Evolutionary conservation across 768 basidiomycete genomes (phyloP), one percentile per base, ranked within the genome.

Genomic region (Amanita jacksonii): DNA sequence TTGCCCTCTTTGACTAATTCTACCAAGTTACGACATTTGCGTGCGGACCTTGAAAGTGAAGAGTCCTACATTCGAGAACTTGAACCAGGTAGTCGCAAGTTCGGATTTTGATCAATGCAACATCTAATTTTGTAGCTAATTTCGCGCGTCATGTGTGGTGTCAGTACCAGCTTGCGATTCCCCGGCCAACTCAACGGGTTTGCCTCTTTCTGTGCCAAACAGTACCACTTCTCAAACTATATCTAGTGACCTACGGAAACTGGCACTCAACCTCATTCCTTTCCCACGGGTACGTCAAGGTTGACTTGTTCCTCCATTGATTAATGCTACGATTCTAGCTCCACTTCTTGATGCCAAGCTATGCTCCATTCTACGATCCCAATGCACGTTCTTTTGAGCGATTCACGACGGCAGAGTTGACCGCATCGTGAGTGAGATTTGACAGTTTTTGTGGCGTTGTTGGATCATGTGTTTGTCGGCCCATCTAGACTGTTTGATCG

Each of bases 321-420:
- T n/a, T n/a, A n/a, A n/a, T n/a, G n/a, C 3, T 10, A 28, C 9
- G 16, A 10, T 24, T 46, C 18, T 55, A 94, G 82, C 75, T 98
- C 41, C 94, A 99, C 61, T 99, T 97, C 77, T 76, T 99, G 54
- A 86, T 90, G 70, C 89, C 90, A 38, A 92, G 89, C 51, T 96
- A 91, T 59, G 91, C 90, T 0, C 96, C 96, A 0, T 79, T 98
- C 53, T 79, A 74, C 50, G 76, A 89, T 51, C 70, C 77, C 2
- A 77, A 76, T 43, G 69, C 79, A 0, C 67, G 66, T 38, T 63
- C 74, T 2, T 92, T 75, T 64, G 70, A 81, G 51, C 69, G 70
- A 19, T 62, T 71, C 34, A 76, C 76, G 5, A 69, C 86, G 3
- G 54, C 77, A 0, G 88, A 92, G 50, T 57, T 93, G 43, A 89